Evolutionary conservation across 306 rosid species (phyloP).

Genomic region (Heteromeles arbutifolia): DNA sequence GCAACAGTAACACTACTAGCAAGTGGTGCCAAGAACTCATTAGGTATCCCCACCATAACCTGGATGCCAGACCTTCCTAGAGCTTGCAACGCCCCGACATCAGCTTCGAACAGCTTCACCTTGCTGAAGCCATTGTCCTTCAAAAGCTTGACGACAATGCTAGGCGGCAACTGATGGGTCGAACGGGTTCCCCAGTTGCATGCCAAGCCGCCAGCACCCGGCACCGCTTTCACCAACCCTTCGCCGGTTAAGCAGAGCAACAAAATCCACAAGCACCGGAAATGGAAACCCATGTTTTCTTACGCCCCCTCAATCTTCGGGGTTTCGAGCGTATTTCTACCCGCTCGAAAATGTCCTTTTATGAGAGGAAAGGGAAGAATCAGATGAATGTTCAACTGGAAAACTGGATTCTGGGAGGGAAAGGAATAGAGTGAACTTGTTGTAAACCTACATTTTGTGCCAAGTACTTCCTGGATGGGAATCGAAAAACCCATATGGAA

Average conservation of each 20-base stretch:
- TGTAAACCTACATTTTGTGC: constrained; percentile 12
- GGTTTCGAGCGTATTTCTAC: not conserved
- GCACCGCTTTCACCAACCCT: constrained; percentile 29
- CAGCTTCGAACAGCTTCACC: constrained; percentile 93
- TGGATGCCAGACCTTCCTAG: constrained; percentile 70
- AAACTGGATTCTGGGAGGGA: constrained; percentile 41
- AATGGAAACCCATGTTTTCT: constrained; percentile 42
- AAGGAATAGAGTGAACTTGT: constrained; percentile 50
- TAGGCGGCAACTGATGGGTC: constrained; percentile 63
- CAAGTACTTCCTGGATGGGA: not conserved
- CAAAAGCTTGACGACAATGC: constrained; percentile 55
- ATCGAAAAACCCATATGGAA: constrained; percentile 1
- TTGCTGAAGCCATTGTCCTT: constrained; percentile 78
- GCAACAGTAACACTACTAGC: constrained; percentile 61
- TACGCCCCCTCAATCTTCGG: not conserved
- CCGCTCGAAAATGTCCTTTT: constrained; percentile 24
- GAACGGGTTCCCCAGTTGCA: constrained; percentile 80
- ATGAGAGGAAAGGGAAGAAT: constrained; percentile 60
- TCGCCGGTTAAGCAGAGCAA: constrained; percentile 41
- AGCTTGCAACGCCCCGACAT: constrained; percentile 60
- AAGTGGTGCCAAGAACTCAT: constrained; percentile 61
- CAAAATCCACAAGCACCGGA: constrained; percentile 25
- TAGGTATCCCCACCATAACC: constrained; percentile 90
- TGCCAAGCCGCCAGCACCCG: constrained; percentile 75
- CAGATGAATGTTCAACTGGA: constrained; percentile 36